Conservation (phyloP, 2,329 filamentous ascomycete genomes). For the Stromatinia cepivora region DNA sequence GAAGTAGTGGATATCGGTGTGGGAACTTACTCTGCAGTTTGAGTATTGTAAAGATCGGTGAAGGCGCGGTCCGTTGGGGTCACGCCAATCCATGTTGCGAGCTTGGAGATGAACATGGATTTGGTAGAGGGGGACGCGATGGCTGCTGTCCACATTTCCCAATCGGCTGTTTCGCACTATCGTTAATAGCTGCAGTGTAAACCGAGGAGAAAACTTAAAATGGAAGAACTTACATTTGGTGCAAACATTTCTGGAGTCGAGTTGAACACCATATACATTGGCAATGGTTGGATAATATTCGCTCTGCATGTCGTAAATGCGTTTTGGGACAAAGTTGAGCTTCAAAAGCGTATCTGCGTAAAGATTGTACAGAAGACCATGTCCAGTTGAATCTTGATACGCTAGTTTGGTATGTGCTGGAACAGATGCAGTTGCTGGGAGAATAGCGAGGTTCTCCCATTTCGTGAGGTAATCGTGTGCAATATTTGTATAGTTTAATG, state of each 20-base stretch:
- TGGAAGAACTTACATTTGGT: constrained; percentile 59
- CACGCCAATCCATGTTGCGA: constrained; percentile 74
- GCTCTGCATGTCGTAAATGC: constrained; percentile 76
- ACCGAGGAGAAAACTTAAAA: background rate
- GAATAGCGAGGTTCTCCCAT: constrained; percentile 73
- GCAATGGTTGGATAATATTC: constrained; percentile 72
- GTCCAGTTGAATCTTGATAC: constrained; percentile 63
- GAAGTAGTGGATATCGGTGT: background rate
- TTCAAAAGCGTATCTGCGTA: constrained; percentile 78
- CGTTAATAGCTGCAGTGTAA: background rate
- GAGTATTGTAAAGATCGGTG: constrained; percentile 76
- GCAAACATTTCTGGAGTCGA: constrained; percentile 78
- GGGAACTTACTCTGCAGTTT: constrained; percentile 59
- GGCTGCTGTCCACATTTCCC: constrained; percentile 83
- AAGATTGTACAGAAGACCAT: constrained; percentile 69
- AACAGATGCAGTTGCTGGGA: constrained; percentile 52
- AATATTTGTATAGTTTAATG: constrained; percentile 58
- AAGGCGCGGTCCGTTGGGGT: constrained; percentile 71
- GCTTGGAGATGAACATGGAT: constrained; percentile 64
- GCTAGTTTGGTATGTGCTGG: constrained; percentile 72
- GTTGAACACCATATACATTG: constrained; percentile 74
- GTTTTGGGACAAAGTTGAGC: constrained; percentile 72
- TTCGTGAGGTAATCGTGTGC: constrained; percentile 69
- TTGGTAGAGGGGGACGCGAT: constrained; percentile 63
- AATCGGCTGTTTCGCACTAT: constrained; percentile 53